phyloP scores from a whole-genome alignment of 495 filamentous ascomycete genomes.

The Schizothecium vesticola region DNA sequence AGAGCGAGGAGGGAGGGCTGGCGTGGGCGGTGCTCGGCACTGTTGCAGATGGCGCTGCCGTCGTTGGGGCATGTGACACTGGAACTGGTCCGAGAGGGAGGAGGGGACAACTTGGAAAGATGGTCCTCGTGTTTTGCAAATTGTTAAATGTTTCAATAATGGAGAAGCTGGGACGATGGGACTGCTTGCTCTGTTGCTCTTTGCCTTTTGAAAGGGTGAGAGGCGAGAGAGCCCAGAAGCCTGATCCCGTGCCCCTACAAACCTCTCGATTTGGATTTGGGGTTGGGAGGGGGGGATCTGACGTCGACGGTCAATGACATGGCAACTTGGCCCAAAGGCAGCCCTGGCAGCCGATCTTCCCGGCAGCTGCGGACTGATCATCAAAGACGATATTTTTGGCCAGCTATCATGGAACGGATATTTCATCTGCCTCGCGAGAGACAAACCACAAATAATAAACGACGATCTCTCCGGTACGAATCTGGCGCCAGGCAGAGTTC shows the following conservation, averaged over 20 bases:
- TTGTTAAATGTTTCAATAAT: not conserved
- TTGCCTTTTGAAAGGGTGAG: not conserved
- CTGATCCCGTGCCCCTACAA: not conserved
- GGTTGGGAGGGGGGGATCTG: not conserved
- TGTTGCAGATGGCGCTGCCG: not conserved
- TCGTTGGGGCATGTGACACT: slow-evolving; percentile 6
- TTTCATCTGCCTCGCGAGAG: not conserved
- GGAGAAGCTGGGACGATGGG: not conserved
- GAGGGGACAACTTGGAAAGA: not conserved
- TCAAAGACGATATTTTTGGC: not conserved
- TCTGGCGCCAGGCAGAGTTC: not conserved
- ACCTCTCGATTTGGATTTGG: not conserved
- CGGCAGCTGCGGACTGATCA: not conserved
- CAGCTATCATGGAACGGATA: not conserved
- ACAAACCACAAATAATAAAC: not conserved
- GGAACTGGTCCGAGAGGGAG: not conserved
- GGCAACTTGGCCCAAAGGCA: not conserved
- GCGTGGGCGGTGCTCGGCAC: slow-evolving; percentile 3
- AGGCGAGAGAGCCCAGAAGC: not conserved
- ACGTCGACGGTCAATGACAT: not conserved
- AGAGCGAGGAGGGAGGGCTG: not conserved
- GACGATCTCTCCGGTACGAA: not conserved
- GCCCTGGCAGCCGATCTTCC: not conserved
- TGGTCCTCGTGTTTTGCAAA: not conserved
- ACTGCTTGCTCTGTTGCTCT: not conserved